Evolutionary conservation across 352 stramenopile species (phyloP).

Genomic region (Thraustotheca clavata): DNA sequence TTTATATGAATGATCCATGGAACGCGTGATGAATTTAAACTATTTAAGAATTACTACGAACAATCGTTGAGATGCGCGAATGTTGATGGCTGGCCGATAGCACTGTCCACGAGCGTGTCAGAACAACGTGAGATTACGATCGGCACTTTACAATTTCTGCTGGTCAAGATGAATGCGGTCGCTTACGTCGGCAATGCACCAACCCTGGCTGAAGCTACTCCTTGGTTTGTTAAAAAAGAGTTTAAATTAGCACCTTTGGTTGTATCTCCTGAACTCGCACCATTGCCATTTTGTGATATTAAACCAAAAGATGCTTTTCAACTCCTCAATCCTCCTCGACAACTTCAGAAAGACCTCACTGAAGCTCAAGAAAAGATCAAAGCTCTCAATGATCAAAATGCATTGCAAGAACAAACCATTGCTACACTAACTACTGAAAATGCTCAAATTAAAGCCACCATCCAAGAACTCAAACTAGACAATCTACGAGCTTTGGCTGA

Average conservation of each 20-base stretch:
- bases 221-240: slow-evolving; percentile 6
- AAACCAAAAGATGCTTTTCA: not conserved
- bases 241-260: not conserved
- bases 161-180: not conserved
- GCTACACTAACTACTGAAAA: too few species aligned
- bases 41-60: too few species aligned
- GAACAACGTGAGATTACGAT: not conserved
- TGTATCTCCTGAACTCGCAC: not conserved
- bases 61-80: too few species aligned
- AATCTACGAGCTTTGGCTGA: too few species aligned
- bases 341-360: not conserved
- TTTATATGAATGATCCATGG: too few species aligned
- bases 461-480: not conserved
- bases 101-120: not conserved
- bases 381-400: too few species aligned
- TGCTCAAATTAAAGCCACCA: not conserved
- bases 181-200: not conserved
- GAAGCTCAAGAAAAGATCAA: not conserved
- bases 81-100: not conserved
- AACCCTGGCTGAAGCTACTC: not conserved
- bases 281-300: not conserved
- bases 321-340: not conserved
- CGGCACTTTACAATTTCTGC: not conserved
- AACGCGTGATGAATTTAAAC: too few species aligned
- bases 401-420: too few species aligned